Base-by-base conservation (phyloP, 768 basidiomycete species). In the Tulasnella sp. region DNA sequence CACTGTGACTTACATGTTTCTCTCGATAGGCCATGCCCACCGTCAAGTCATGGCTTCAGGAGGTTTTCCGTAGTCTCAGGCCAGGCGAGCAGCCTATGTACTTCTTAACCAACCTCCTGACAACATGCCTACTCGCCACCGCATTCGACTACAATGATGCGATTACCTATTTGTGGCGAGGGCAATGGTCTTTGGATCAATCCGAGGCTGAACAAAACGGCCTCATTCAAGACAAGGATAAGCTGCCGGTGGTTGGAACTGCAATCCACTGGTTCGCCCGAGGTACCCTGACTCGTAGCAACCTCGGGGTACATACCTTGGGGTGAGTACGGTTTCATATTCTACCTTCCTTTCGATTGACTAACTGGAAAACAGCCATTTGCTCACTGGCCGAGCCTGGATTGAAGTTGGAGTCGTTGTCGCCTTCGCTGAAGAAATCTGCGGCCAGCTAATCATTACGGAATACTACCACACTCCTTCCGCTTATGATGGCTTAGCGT, bases 361-460 rank as follows among this genome's bases (percentile, higher is more conserved):
- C 5, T 44, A 7, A 44, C 16, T 9, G 22, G 2, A 28, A 7
- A 11, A 7, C 9, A 77, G 77, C 2, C 11, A 77, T 42, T 14
- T 60, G 7, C 18, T 77, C 7, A 58, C 46, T 9, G 24, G 54
- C 14, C 46, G 37, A 42, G 46, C 40, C 1, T 44, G 9, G n/a
- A 31, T 58, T 6, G 77, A 77, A 28, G 46, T 77, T 11, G 24
- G 40, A 12, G 77, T 58, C 6, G n/a, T 40, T 3, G 40, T 64
- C 22, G 31, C 48, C 11, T 77, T 77, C 37, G 54, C 54, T 37
- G 77, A 77, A 48, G 77, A 77, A 22, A 28, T 64, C 50, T 77
- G 77, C 77, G 31, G 46, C 7, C 77, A 77, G 34, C 48, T 58
- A 11, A 54, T 77, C 7, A 31, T 37, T 14, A 77, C 18, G 28